Evolutionary conservation across 352 stramenopile species (phyloP), one percentile per base, ranked within the genome.

Genomic region (Globisporangium emineosum): DNA sequence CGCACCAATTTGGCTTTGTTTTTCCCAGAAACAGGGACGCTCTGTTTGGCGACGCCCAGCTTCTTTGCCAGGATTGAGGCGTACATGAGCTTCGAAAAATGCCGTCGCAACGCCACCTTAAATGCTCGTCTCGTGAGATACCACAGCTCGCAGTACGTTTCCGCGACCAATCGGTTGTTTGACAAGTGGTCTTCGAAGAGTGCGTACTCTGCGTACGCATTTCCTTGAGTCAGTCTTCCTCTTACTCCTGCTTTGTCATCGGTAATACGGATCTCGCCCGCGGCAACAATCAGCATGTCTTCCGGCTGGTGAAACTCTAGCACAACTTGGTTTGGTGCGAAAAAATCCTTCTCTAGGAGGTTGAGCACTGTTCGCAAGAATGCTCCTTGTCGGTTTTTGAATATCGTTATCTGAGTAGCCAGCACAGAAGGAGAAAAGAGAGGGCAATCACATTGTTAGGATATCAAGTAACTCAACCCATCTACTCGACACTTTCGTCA

Each of bases 21-120:
- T 1, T 33, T 21, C 2, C 9, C 6, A 30, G 13, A 21, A 4
- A n/a, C 2, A 13, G n/a, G 33, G 25, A n/a, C 35, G 10, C 35
- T 47, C 2, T 60, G 45, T 5, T 56, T 25, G n/a, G 52, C 33
- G 7, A 58, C 64, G 0, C 61, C 30, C 30, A 79, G 60, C 47
- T 79, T 68, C 43, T 75, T 57, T 3, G 78, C 42, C 40, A 86
- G 50, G 42, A 87, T 68, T 2, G 75, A 73, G 15, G 75, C 76
- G 50, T 79, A 81, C 30, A 82, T 79, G 33, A 83, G 21, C 50
- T 82, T 81, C n/a, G 76, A 77, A 45, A 83, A 89, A 29, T 89
- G 79, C 37, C 82, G 79, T 5, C 68, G 69, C 21, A 87, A 45
- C 7, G 79, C 79, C 8, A 68, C 52, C 40, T 82, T 77, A 40